Evolutionary conservation across 768 basidiomycete species (phyloP).

Genomic region (Agaricus subrufescens): DNA sequence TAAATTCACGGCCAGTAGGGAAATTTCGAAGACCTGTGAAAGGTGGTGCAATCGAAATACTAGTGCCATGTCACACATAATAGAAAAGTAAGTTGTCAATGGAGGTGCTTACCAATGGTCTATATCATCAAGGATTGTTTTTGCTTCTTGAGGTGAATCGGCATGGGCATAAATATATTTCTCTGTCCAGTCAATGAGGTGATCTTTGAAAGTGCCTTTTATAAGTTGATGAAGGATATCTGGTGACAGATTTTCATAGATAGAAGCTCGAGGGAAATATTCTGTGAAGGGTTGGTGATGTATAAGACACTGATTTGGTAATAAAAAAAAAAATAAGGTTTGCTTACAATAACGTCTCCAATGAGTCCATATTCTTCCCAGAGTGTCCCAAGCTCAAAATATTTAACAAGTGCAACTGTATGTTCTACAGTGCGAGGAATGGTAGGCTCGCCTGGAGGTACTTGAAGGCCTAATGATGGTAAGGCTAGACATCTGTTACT

Average conservation of each 20-base stretch:
- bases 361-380: constrained; percentile 8
- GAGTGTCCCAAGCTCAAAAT: background rate
- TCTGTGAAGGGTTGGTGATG: constrained; percentile 24
- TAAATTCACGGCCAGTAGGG: constrained; percentile 22
- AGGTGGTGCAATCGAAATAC: constrained; percentile 17
- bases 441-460: background rate
- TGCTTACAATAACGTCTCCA: background rate
- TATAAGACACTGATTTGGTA: background rate
- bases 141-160: background rate
- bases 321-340: too few species aligned
- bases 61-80: background rate
- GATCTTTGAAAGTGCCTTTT: constrained; percentile 38
- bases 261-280: constrained; percentile 27
- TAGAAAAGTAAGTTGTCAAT: background rate
- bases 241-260: constrained; percentile 25
- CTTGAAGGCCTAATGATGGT: background rate
- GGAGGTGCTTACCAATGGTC: constrained; percentile 5
- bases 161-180: constrained; percentile 20
- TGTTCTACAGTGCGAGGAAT: background rate
- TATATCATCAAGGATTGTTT: background rate
- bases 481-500: constrained; percentile 5
- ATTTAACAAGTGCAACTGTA: background rate
- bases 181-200: constrained; percentile 30
- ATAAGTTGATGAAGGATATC: constrained; percentile 34
- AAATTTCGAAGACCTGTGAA: constrained; percentile 20